A percentile compares a stretch with the other conserved stretches of the same genome.
phyloP scores from a whole-genome alignment of 2,329 filamentous ascomycete genomes.

The Aspergillus phoenicis region DNA sequence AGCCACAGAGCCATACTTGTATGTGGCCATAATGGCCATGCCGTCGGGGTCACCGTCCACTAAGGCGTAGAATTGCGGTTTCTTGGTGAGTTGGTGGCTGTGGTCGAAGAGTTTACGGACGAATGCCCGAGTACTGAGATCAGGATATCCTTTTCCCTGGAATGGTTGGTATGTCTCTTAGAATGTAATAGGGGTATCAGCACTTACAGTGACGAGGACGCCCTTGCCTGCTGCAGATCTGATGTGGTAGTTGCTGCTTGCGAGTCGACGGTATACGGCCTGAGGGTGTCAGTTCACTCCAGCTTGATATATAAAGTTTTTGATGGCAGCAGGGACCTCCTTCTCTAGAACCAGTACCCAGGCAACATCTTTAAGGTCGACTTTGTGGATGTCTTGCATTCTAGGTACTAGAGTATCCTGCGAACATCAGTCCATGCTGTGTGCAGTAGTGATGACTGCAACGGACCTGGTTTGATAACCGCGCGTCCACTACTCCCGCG shows the following conservation, averaged over 20 bases:
- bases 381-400: constrained; percentile 46
- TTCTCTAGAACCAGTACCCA: constrained; percentile 68
- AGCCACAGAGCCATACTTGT: constrained; percentile 62
- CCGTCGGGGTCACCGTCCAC: constrained; percentile 66
- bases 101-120: constrained; percentile 49
- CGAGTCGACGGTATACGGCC: constrained; percentile 63
- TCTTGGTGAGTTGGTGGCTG: constrained; percentile 22
- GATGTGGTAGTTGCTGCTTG: constrained; percentile 51
- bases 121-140: constrained; percentile 60
- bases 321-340: constrained; percentile 49
- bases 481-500: constrained; percentile 43
- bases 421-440: not conserved
- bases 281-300: constrained; percentile 26
- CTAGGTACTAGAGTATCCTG: constrained; percentile 59
- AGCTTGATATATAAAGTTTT: not conserved
- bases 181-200: not conserved
- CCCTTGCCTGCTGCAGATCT: constrained; percentile 47
- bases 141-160: constrained; percentile 67
- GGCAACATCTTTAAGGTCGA: constrained; percentile 50
- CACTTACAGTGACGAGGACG: constrained; percentile 58
- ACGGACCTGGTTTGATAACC: constrained; percentile 31
- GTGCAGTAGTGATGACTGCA: not conserved
- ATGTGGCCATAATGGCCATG: constrained; percentile 63
- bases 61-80: constrained; percentile 55
- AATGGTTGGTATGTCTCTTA: not conserved